Evolutionary conservation across 768 basidiomycete species (phyloP).

Genomic region (Fistulinella prunicolor): DNA sequence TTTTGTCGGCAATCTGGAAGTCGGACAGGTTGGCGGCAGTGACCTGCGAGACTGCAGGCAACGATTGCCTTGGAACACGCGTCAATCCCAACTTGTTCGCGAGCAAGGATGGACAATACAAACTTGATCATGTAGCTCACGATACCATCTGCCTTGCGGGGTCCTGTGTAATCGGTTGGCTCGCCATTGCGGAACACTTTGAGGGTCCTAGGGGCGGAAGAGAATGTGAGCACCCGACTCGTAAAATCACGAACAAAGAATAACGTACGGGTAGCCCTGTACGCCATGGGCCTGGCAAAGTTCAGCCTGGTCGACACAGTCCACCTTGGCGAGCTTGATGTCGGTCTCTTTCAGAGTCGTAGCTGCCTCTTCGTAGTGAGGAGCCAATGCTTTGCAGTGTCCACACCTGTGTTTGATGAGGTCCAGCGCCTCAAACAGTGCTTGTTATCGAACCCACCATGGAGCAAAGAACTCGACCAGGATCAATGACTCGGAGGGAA

Average conservation of each 20-base stretch:
- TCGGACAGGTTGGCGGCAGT: conserved; percentile 74
- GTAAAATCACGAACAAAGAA: background rate
- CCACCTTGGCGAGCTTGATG: conserved; percentile 93
- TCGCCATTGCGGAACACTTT: conserved; percentile 91
- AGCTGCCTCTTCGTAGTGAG: conserved; percentile 92
- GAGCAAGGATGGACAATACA: conserved; percentile 22
- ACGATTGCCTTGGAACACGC: conserved; percentile 62
- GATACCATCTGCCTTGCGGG: conserved; percentile 94
- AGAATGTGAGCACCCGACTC: background rate
- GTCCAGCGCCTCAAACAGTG: background rate
- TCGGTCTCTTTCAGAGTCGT: conserved; percentile 85
- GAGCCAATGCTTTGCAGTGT: conserved; percentile 93
- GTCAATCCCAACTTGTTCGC: conserved; percentile 3
- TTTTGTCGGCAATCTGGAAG: conserved; percentile 85
- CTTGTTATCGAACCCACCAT: conserved; percentile 47
- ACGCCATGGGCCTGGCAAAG: conserved; percentile 87
- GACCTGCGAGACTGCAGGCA: conserved; percentile 88
- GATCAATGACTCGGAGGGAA: conserved; percentile 67
- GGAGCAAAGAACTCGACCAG: conserved; percentile 96
- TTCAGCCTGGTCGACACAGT: conserved; percentile 93
- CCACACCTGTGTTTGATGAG: conserved; percentile 63
- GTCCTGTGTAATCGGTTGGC: conserved; percentile 77
- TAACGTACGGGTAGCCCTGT: conserved; percentile 88
- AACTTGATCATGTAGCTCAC: conserved; percentile 96
- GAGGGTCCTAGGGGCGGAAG: conserved; percentile 50